phyloP scores from a whole-genome alignment of 352 stramenopile genomes.

The Pythium graminicola region DNA sequence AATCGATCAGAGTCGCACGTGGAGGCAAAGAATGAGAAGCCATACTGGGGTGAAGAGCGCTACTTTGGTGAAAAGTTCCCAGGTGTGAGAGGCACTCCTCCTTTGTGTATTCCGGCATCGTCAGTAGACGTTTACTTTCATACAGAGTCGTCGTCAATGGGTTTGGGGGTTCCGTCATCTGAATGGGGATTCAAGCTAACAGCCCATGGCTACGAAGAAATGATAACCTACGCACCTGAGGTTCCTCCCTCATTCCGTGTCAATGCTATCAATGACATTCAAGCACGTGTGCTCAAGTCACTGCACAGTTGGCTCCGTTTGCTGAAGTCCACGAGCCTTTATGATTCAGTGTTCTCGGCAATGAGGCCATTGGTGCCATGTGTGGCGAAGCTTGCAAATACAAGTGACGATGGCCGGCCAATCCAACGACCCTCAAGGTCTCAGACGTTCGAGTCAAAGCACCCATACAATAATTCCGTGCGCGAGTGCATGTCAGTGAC shows the following conservation, averaged over 20 bases:
- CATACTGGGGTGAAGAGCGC: slow-evolving; percentile 64
- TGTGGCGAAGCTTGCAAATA: slow-evolving; percentile 42
- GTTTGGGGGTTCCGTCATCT: slow-evolving; percentile 11
- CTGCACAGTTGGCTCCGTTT: slow-evolving; percentile 19
- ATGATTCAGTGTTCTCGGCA: not conserved
- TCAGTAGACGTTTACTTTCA: slow-evolving; percentile 69
- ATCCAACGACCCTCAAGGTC: slow-evolving; percentile 43
- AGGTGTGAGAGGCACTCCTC: slow-evolving; percentile 42
- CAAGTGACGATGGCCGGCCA: slow-evolving; percentile 32
- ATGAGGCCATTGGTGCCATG: slow-evolving; percentile 11
- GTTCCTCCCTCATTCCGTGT: slow-evolving; percentile 31
- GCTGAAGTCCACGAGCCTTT: not conserved
- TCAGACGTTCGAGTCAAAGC: slow-evolving; percentile 77
- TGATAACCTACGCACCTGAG: slow-evolving; percentile 43
- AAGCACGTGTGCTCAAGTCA: slow-evolving; percentile 50
- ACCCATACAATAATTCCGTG: slow-evolving; percentile 79
- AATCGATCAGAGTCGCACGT: slow-evolving; percentile 10
- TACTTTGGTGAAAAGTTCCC: slow-evolving; percentile 73
- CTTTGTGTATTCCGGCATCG: slow-evolving; percentile 55
- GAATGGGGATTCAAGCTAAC: slow-evolving; percentile 84
- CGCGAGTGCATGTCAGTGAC: slow-evolving; percentile 75
- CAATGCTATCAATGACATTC: slow-evolving; percentile 52
- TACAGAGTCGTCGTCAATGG: slow-evolving; percentile 40
- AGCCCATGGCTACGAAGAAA: slow-evolving; percentile 59
- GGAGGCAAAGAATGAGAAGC: slow-evolving; percentile 18